Evolutionary conservation across 2,329 filamentous ascomycete genomes (phyloP).

Genomic region (Lachnellula occidentalis): DNA sequence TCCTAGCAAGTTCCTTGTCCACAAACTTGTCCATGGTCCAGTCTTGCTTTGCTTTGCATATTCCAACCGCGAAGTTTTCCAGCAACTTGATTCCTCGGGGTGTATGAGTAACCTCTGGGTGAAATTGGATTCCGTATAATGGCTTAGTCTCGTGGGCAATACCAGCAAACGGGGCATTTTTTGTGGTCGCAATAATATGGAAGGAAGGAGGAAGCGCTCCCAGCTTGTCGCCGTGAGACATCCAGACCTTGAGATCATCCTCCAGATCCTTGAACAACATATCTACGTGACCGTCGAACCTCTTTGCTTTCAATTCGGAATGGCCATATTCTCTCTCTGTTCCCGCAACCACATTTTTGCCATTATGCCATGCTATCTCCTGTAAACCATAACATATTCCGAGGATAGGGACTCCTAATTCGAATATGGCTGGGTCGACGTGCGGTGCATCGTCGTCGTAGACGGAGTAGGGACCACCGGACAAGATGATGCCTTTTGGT

Average conservation of each 20-base stretch:
- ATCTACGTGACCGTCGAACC: slow-evolving; percentile 60
- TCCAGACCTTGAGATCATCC: slow-evolving; percentile 67
- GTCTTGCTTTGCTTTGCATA: slow-evolving; percentile 69
- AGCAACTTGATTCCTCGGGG: slow-evolving; percentile 64
- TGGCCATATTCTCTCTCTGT: slow-evolving; percentile 41
- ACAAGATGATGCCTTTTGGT: slow-evolving; percentile 78
- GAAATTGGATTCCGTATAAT: slow-evolving; percentile 66
- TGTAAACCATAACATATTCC: slow-evolving; percentile 46
- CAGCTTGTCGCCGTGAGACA: slow-evolving; percentile 89
- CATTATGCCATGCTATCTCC: slow-evolving; percentile 68
- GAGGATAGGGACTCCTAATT: slow-evolving; percentile 59
- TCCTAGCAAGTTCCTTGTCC: slow-evolving; percentile 72
- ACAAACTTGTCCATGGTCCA: slow-evolving; percentile 88
- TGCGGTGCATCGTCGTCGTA: slow-evolving; percentile 75
- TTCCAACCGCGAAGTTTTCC: slow-evolving; percentile 76
- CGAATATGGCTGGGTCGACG: slow-evolving; percentile 76
- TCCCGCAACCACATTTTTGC: slow-evolving; percentile 64
- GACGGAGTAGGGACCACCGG: slow-evolving; percentile 68
- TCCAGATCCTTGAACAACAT: slow-evolving; percentile 72
- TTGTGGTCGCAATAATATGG: slow-evolving; percentile 65
- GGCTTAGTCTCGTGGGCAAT: slow-evolving; percentile 68
- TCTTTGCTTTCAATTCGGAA: slow-evolving; percentile 50
- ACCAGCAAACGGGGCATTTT: slow-evolving; percentile 72
- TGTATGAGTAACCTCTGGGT: slow-evolving; percentile 78
- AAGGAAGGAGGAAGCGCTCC: slow-evolving; percentile 68